phyloP scores from a whole-genome alignment of 2,329 filamentous ascomycete genomes.

The Pleoardoris graminearum region DNA sequence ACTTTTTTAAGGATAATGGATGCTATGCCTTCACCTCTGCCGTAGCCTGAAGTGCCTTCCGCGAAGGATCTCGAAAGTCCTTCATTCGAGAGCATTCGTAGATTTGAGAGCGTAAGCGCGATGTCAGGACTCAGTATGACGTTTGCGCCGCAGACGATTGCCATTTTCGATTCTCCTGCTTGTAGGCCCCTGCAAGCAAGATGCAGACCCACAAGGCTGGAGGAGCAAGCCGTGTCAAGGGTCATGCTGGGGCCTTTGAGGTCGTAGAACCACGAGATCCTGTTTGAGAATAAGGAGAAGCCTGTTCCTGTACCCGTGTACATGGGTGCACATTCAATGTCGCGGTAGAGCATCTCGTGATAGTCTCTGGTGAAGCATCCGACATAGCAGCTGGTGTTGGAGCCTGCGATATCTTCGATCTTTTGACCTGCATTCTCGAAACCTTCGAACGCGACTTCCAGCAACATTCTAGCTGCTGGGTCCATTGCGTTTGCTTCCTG shows the following conservation, averaged over 20 bases:
- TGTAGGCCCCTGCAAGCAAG: conserved; percentile 22
- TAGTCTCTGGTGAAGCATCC: neutral
- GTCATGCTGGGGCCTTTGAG: conserved; percentile 16
- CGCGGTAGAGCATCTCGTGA: neutral
- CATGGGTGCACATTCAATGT: neutral
- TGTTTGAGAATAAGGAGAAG: conserved; percentile 12
- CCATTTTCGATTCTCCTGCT: conserved; percentile 27
- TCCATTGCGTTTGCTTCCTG: neutral
- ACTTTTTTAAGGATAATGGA: conserved; percentile 55
- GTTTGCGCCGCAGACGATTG: conserved; percentile 44
- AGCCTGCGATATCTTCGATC: neutral
- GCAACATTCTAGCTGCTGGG: neutral
- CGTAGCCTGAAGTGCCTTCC: conserved; percentile 60
- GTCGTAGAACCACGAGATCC: conserved; percentile 13
- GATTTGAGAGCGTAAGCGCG: conserved; percentile 3
- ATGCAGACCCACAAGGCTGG: conserved; percentile 16
- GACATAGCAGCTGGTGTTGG: neutral
- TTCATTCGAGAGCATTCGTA: conserved; percentile 16
- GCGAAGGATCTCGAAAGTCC: conserved; percentile 46
- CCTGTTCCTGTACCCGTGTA: conserved; percentile 6
- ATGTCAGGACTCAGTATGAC: conserved; percentile 29
- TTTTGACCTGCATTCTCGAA: neutral
- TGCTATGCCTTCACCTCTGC: conserved; percentile 60
- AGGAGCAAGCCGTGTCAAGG: conserved; percentile 22
- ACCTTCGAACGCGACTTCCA: neutral